Evolutionary conservation across 495 filamentous ascomycete species (phyloP), one percentile per base, ranked within the genome.

Genomic region (Cryomyces minteri): DNA sequence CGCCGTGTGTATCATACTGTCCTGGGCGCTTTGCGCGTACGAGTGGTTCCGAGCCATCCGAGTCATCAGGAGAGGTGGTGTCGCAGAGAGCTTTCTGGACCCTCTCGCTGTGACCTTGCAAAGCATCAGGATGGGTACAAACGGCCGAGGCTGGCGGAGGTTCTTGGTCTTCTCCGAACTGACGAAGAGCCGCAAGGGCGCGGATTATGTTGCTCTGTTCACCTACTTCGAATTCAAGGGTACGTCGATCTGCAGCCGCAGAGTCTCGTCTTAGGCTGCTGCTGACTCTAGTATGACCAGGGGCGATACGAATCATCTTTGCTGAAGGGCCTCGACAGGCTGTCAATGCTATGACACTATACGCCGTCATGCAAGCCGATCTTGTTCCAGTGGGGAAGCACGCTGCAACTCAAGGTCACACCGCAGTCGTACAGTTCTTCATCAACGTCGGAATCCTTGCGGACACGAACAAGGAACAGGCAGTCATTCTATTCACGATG

Each of bases 211-310:
- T 37, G 90, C 88, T 8, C 69, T 98, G 3, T 94, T 94, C 55
- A 80, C 84, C 31, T 94, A 94, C 56, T 98, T 95, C 61, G 80
- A 81, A 12, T 95, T 95, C 58, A 80, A 95, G 66, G 79, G 84
- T 84, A 59, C 64, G 74, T 59, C 29, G 11, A 30, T 28, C 14
- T 31, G 10, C 4, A 5, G 5, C 31, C 14, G 8, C 7, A 39
- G 39, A 40, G n/a, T 45, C 37, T 38, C 2, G 1, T 25, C 18
- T 25, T 25, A 25, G 18, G 18, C 18, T 25, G 18, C 18, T 25
- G 18, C 18, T 25, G 18, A 49, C 40, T 28, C 43, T 14, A 25
- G 18, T 45, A 25, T 2, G 30, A 4, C 12, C 50, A 84, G 84
- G 82, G 43, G 94, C 90, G 79, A 72, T 94, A 57, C 81, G 85